Evolutionary conservation across 768 basidiomycete species (phyloP), one percentile per base, ranked within the genome.

Genomic region (Artomyces pyxidatus): DNA sequence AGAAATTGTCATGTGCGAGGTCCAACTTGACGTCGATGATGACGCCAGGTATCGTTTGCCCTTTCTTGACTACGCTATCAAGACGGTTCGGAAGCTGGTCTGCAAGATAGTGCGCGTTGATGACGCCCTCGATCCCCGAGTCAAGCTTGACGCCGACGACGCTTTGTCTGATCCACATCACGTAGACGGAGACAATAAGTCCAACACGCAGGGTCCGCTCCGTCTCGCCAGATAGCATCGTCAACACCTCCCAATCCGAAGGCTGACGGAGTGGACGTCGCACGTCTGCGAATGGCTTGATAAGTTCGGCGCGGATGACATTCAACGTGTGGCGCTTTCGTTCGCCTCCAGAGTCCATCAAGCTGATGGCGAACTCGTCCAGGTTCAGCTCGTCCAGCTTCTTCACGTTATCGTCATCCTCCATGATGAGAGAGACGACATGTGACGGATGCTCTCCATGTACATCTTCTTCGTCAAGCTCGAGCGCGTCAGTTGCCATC

Each of bases 401-500:
- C 59, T 74, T 77, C 49, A 78, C 84, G 55, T 80, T 82, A 52
- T 91, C 83, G 23, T 67, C 71, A 62, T 95, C 90, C 37, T 80
- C 74, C 83, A 96, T 90, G 62, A 99, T 84, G 40, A 83, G 68
- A 12, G 78, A 77, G 39, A 99, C 91, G 7, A 89, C 85, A 57
- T 86, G 82, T 1, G 96, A 98, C 23, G 93, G 88, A 62, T 95
- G 88, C 59, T 88, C 82, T 55, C 90, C 89, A 48, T 88, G 88
- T 28, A 92, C 76, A 68, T 99, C 96, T 64, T 98, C 96, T 59
- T 95, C 93, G 56, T 99, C 96, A n/a, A 91, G 76, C 61, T 97
- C 96, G 12, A 98, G 76, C 4, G 95, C 92, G 65, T 97, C 93
- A 17, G 90, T 88, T 30, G 95, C 95, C 93, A 99, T 96, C 72